Conservation (phyloP, 2,329 filamentous ascomycete species). For the Epichloe sylvatica region DNA sequence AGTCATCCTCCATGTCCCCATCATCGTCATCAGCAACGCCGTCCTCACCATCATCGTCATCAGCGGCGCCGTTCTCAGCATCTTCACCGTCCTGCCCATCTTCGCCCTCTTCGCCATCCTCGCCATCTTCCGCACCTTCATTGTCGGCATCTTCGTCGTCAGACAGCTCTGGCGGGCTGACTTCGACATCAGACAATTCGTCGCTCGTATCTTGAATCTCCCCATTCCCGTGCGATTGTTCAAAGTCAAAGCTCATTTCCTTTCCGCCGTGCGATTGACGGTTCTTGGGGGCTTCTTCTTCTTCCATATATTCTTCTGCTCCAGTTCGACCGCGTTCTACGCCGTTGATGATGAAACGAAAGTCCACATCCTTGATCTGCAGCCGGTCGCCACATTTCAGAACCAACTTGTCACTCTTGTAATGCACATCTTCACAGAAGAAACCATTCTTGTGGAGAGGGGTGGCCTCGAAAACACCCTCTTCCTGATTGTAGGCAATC, state of each 20-base stretch:
- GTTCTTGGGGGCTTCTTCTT: slow-evolving; percentile 35
- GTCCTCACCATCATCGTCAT: slow-evolving; percentile 4
- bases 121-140: slow-evolving; percentile 15
- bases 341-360: slow-evolving; percentile 55
- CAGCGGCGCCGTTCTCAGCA: background rate
- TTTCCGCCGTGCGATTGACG: slow-evolving; percentile 44
- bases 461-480: slow-evolving; percentile 51
- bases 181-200: slow-evolving; percentile 31
- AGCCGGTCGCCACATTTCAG: slow-evolving; percentile 52
- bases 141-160: slow-evolving; percentile 22
- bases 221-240: slow-evolving; percentile 44
- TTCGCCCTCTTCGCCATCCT: slow-evolving; percentile 10
- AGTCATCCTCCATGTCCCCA: slow-evolving; percentile 9
- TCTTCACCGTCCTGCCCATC: slow-evolving; percentile 10
- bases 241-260: slow-evolving; percentile 62
- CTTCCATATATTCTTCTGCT: slow-evolving; percentile 40
- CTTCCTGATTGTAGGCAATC: slow-evolving; percentile 53
- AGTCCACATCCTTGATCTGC: slow-evolving; percentile 56
- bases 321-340: slow-evolving; percentile 43
- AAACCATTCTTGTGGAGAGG: slow-evolving; percentile 51
- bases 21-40: slow-evolving; percentile 11
- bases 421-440: slow-evolving; percentile 48
- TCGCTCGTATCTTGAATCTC: slow-evolving; percentile 44
- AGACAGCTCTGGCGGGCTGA: slow-evolving; percentile 27
- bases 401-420: slow-evolving; percentile 39